Evolutionary conservation across 2,329 filamentous ascomycete species (phyloP).

Genomic region (Didymella glomerata): DNA sequence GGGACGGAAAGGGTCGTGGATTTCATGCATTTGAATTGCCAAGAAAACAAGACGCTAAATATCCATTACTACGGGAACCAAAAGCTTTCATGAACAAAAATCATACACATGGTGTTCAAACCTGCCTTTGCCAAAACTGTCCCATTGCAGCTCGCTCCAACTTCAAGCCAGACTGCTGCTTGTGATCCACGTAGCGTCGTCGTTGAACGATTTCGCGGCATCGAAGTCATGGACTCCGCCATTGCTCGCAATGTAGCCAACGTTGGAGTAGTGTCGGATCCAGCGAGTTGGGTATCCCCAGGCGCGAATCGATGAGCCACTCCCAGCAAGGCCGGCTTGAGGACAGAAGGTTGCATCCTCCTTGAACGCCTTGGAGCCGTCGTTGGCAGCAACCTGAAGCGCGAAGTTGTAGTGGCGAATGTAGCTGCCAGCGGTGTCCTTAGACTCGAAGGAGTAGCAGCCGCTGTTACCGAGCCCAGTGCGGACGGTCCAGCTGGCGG

Average conservation of each 20-base stretch:
- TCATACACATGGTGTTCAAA: not conserved
- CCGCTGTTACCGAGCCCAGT: slow-evolving; percentile 64
- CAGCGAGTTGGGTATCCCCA: slow-evolving; percentile 70
- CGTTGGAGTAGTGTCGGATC: slow-evolving; percentile 63
- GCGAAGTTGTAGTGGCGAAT: slow-evolving; percentile 65
- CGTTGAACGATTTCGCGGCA: slow-evolving; percentile 57
- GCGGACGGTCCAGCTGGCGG: slow-evolving; percentile 67
- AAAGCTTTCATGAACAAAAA: not conserved
- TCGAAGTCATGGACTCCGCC: slow-evolving; percentile 67
- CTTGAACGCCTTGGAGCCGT: slow-evolving; percentile 64
- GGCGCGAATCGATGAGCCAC: slow-evolving; percentile 62
- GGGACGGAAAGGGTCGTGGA: not conserved
- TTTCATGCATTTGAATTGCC: not conserved
- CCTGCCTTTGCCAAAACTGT: no score
- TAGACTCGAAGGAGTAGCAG: slow-evolving; percentile 69
- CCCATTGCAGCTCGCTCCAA: not conserved
- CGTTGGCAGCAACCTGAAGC: slow-evolving; percentile 60
- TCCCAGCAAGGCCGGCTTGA: slow-evolving; percentile 60
- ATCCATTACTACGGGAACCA: not conserved
- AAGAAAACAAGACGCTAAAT: slow-evolving; percentile 3
- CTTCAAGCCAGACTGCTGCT: slow-evolving; percentile 13
- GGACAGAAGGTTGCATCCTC: slow-evolving; percentile 72
- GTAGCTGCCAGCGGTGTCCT: slow-evolving; percentile 66
- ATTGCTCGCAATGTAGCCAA: slow-evolving; percentile 61
- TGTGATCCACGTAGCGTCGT: slow-evolving; percentile 60